A percentile compares a stretch with the other conserved stretches of the same genome.
phyloP scores from a whole-genome alignment of 495 filamentous ascomycete species.

The Neurospora intermedia region DNA sequence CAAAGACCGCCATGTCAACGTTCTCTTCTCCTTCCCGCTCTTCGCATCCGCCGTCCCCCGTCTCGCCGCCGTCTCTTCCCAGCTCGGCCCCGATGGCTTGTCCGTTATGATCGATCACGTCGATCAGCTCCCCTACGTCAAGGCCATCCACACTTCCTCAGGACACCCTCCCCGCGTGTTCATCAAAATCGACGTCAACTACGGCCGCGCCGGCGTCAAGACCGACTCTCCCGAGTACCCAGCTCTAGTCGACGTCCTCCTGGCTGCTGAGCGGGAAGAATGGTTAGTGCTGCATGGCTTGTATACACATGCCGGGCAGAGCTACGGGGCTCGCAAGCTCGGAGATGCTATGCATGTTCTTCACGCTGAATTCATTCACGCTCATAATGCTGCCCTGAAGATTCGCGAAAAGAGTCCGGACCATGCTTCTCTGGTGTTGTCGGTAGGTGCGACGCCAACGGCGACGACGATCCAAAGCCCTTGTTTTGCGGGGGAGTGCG shows the following conservation, averaged over 20 bases:
- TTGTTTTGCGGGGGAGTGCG: slow-evolving; percentile 7
- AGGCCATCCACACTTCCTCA: slow-evolving; percentile 25
- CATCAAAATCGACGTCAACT: slow-evolving; percentile 72
- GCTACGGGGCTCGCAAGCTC: slow-evolving; percentile 47
- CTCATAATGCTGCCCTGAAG: slow-evolving; percentile 34
- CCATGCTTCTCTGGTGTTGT: slow-evolving; percentile 41
- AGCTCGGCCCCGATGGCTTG: slow-evolving; percentile 43
- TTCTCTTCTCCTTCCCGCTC: slow-evolving; percentile 70
- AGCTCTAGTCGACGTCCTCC: slow-evolving; percentile 38
- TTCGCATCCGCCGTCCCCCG: slow-evolving; percentile 49
- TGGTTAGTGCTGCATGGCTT: slow-evolving; percentile 47
- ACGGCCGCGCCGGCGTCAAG: slow-evolving; percentile 61
- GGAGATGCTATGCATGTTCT: slow-evolving; percentile 46
- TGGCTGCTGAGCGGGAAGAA: slow-evolving; percentile 30
- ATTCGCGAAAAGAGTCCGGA: slow-evolving; percentile 20
- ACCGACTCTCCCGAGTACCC: slow-evolving; percentile 40
- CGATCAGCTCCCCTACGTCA: slow-evolving; percentile 43
- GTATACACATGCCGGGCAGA: slow-evolving; percentile 73
- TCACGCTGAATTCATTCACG: slow-evolving; percentile 42
- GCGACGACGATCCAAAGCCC: slow-evolving; percentile 44
- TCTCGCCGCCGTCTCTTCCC: slow-evolving; percentile 39
- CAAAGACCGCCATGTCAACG: slow-evolving; percentile 44
- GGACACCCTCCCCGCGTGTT: slow-evolving; percentile 45
- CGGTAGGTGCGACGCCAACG: slow-evolving; percentile 76
- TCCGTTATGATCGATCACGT: slow-evolving; percentile 65